Conservation (phyloP, 768 basidiomycete genomes). For the Tylopilus rubrobrunneus region DNA sequence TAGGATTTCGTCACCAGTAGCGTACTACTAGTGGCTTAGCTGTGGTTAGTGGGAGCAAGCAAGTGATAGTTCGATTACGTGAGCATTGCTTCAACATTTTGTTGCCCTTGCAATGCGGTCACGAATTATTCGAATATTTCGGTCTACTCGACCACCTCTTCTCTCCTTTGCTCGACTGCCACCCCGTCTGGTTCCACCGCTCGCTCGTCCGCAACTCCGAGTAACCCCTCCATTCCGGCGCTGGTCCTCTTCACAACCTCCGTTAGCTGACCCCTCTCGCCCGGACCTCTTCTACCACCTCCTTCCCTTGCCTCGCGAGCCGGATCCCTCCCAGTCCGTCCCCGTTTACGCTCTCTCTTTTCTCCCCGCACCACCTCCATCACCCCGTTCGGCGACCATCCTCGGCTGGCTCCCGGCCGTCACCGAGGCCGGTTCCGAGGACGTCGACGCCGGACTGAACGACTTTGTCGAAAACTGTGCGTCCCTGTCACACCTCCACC, state of each 20-base stretch:
- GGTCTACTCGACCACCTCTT: no score
- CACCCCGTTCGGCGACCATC: slow-evolving; percentile 46
- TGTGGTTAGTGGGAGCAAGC: no score
- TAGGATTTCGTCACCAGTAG: no score
- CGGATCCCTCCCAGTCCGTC: slow-evolving; percentile 33
- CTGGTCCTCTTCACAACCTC: slow-evolving; percentile 4
- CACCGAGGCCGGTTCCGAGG: slow-evolving; percentile 25
- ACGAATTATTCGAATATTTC: no score
- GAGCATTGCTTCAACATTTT: no score
- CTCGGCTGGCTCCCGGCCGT: slow-evolving; percentile 70
- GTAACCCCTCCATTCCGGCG: no score
- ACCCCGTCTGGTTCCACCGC: no score
- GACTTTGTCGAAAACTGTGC: slow-evolving; percentile 73
- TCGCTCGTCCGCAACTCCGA: no score
- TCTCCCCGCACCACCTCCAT: slow-evolving; percentile 42
- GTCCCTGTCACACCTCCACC: slow-evolving; percentile 18
- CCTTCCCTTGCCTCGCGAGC: slow-evolving; percentile 46
- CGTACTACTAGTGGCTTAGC: no score
- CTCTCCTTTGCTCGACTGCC: no score
- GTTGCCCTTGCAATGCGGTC: no score
- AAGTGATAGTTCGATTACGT: no score
- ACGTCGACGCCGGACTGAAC: slow-evolving; percentile 51
- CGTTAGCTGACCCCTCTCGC: slow-evolving; percentile 51
- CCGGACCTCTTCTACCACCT: slow-evolving; percentile 71
- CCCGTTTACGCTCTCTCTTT: slow-evolving; percentile 69